Percentiles rank a stretch among this genome's conserved stretches.
Conservation (phyloP, 495 filamentous ascomycete genomes). For the Aspergillus ellipticus region DNA sequence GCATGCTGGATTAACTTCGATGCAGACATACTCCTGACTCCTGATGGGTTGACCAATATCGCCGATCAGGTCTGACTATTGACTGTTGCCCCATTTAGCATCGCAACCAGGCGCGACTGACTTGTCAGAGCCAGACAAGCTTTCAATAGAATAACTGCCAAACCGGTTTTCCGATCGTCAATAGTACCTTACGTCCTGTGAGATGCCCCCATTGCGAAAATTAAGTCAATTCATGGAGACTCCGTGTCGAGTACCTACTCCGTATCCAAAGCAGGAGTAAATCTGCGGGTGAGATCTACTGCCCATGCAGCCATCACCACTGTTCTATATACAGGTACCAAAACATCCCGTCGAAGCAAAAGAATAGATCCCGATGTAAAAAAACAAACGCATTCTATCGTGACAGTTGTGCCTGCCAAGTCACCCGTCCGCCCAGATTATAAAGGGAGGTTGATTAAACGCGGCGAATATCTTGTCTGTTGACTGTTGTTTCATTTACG, state of each 20-base stretch:
- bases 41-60: too few relatives aligned
- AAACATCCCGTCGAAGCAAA: slow-evolving; percentile 8
- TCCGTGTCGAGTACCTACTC: not conserved
- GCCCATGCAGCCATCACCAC: not conserved
- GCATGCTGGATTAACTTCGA: too few relatives aligned
- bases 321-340: slow-evolving; percentile 10
- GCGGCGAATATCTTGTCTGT: not conserved
- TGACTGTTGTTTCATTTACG: slow-evolving; percentile 11
- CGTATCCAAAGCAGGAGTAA: not conserved
- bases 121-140: too few relatives aligned
- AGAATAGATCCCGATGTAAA: slow-evolving; percentile 3
- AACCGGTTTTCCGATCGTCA: too few relatives aligned
- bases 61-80: too few relatives aligned
- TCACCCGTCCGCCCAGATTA: not conserved
- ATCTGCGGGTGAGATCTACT: not conserved
- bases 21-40: too few relatives aligned
- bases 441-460: not conserved
- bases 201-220: not conserved
- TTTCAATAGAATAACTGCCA: too few relatives aligned
- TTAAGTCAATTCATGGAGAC: not conserved
- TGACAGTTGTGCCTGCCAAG: not conserved
- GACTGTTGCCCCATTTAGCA: too few relatives aligned
- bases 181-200: too few relatives aligned
- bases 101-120: too few relatives aligned
- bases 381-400: slow-evolving; percentile 10